Conservation (phyloP, 495 filamentous ascomycete genomes). For the Hypoxylon subgilvum region DNA sequence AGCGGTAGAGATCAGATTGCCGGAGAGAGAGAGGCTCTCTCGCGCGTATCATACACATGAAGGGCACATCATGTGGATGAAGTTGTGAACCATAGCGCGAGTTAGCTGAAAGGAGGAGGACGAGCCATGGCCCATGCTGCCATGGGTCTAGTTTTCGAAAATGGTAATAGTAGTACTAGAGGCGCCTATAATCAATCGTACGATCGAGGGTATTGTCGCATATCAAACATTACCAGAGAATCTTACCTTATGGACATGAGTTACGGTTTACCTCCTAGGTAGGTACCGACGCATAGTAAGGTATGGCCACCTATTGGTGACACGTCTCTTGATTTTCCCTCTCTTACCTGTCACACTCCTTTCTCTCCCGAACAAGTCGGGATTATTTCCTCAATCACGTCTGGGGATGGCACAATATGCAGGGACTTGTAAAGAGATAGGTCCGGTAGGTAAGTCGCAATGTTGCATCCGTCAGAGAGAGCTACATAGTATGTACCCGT, state of each 20-base stretch:
- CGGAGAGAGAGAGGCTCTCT: constrained; percentile 11
- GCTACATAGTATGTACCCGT: background rate
- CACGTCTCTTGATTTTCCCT: constrained; percentile 18
- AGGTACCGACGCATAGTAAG: background rate
- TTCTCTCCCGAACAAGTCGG: constrained; percentile 8
- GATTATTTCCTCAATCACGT: constrained; percentile 16
- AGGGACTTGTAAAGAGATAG: constrained; percentile 21
- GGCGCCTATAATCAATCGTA: no score
- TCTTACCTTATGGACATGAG: no score
- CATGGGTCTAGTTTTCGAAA: no score
- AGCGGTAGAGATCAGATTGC: constrained; percentile 20
- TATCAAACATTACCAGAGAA: constrained; percentile 11
- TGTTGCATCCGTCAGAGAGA: constrained; percentile 20
- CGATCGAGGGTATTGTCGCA: constrained; percentile 17
- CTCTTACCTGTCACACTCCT: background rate
- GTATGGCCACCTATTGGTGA: constrained; percentile 23
- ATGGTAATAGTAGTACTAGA: no score
- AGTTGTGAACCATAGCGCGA: constrained; percentile 4
- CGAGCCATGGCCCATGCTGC: constrained; percentile 8
- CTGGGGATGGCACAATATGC: constrained; percentile 10
- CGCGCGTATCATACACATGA: constrained; percentile 31
- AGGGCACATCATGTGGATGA: constrained; percentile 32
- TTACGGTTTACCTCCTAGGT: background rate
- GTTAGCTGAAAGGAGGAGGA: constrained; percentile 18
- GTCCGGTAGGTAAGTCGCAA: constrained; percentile 9